Evolutionary conservation across 305 asterid species (phyloP).

Genomic region (Fraxinus baroniana): DNA sequence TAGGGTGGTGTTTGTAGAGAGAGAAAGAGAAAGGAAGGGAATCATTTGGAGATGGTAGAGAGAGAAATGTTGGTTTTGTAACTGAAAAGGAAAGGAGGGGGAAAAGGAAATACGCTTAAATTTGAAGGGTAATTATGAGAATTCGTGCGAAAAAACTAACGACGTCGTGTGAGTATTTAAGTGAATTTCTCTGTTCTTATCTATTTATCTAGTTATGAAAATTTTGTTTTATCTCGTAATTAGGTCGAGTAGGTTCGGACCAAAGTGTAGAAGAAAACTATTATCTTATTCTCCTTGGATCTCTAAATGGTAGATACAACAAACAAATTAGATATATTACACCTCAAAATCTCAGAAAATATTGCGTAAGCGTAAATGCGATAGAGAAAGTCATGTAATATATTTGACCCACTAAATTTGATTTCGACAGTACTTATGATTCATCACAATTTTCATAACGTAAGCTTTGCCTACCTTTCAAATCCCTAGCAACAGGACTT

Average conservation of each 20-base stretch:
- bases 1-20: conserved; percentile 19
- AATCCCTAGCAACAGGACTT: neutral
- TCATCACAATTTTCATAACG: too few relatives aligned
- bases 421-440: too few relatives aligned
- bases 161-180: neutral
- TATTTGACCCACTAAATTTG: neutral
- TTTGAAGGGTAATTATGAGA: conserved; percentile 20
- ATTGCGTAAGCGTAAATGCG: too few relatives aligned
- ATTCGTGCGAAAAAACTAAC: neutral
- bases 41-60: conserved; percentile 14
- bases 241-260: neutral
- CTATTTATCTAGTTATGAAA: neutral
- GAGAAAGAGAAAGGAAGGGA: neutral
- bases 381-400: too few relatives aligned
- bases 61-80: conserved; percentile 35
- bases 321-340: neutral
- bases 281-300: neutral
- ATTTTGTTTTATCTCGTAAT: neutral
- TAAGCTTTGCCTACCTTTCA: too few relatives aligned
- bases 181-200: neutral
- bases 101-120: conserved; percentile 28
- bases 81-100: conserved; percentile 25
- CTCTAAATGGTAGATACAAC: neutral
- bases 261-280: neutral
- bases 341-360: neutral